Evolutionary conservation across 495 filamentous ascomycete genomes (phyloP), one percentile per base, ranked within the genome.

Genomic region (Neurospora cerealis): DNA sequence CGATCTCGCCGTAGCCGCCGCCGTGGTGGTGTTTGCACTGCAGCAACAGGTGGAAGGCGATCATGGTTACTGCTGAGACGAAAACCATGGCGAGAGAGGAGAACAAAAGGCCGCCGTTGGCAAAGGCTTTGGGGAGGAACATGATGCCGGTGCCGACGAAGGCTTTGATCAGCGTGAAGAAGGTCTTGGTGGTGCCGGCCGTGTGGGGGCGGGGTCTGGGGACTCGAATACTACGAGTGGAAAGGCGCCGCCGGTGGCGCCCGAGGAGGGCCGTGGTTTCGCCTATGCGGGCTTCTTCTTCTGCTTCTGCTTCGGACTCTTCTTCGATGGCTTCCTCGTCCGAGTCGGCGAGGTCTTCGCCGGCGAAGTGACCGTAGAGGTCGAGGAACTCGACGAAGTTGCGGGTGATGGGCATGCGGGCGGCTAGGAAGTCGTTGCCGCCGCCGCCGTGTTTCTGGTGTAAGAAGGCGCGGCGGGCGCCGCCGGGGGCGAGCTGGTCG

Each of bases 351-450:
- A 93, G 84, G 73, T 92, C 90, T 76, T 93, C 91, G 8, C 91
- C 91, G 0, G 91, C 91, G 78, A 93, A 93, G 69, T 85, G 87
- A 0, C 90, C 91, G 78, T 92, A 93, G 7, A 92, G 79, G 66
- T 91, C 89, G 13, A 93, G 83, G 74, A 92, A 93, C 48, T 90
- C 88, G 41, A 91, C 86, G 74, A 93, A 93, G 75, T 88, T 88
- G n/a, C 81, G 80, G 0, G 91, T 90, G 19, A 91, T 81, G 13
- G 89, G 87, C 37, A 73, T 81, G 71, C 71, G 81, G 54, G 74
- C 83, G 74, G 80, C 81, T 78, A 80, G 83, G 71, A 74, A 87
- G 72, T 77, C 79, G 75, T 76, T 70, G 24, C 46, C 46, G 40
- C 81, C 81, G 66, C 37, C 38, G 2, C 38, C 38, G 38, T 83